Percentiles rank a stretch among this genome's conserved stretches.
Conservation (phyloP, 345 rosid genomes). For the Cardamine occulta region DNA sequence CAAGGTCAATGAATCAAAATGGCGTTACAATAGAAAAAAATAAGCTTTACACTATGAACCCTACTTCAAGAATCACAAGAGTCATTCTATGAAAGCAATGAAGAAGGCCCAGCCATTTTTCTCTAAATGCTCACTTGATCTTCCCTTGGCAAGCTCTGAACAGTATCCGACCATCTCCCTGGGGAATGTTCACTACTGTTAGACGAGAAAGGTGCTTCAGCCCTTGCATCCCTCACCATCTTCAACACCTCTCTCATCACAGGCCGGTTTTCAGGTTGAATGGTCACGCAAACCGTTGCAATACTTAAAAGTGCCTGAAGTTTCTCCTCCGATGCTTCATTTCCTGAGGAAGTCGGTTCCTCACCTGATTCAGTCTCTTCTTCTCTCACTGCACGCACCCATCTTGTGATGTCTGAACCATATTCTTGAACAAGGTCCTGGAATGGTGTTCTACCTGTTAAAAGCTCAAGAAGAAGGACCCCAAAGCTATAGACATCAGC, state of each 20-base stretch:
- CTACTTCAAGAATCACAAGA: conserved; percentile 43
- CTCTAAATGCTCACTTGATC: conserved; percentile 68
- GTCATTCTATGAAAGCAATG: conserved; percentile 33
- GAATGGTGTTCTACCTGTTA: conserved; percentile 92
- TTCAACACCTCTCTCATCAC: conserved; percentile 79
- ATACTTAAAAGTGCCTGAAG: conserved; percentile 81
- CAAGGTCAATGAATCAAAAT: conserved; percentile 36
- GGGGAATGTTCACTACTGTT: conserved; percentile 97
- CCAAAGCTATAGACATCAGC: conserved; percentile 97
- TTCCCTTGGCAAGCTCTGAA: conserved; percentile 93
- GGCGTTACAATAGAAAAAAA: conserved; percentile 15
- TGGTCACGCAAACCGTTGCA: conserved; percentile 75
- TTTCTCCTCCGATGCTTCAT: conserved; percentile 87
- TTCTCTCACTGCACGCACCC: conserved; percentile 90
- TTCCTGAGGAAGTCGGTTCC: conserved; percentile 80
- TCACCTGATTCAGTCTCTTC: conserved; percentile 95
- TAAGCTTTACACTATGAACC: conserved; percentile 45
- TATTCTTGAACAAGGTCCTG: conserved; percentile 93
- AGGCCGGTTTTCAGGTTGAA: conserved; percentile 72
- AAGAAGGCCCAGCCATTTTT: conserved; percentile 20
- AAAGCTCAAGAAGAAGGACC: conserved; percentile 82
- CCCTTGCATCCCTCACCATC: conserved; percentile 91
- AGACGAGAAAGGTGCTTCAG: conserved; percentile 78
- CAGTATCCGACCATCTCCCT: conserved; percentile 94
- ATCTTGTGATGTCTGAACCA: conserved; percentile 84